These are phyloP conservation scores for Geosmithia flava DNA, from an alignment of 2,329 filamentous ascomycete genomes.

Conservation along the genomic window DNA sequence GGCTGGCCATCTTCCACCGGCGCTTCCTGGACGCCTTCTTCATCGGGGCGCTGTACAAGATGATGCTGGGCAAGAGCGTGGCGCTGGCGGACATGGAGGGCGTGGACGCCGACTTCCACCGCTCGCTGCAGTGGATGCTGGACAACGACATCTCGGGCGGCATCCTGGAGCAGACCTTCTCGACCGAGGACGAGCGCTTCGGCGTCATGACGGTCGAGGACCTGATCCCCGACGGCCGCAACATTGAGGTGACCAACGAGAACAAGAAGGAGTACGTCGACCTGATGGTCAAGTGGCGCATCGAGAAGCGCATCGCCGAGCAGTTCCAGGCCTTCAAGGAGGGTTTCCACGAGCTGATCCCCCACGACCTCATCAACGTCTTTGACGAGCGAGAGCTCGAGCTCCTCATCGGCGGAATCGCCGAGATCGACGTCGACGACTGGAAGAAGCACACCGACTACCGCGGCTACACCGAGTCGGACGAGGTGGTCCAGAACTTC, in stretches of 20 bases:
- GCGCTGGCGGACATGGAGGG: constrained; percentile 94
- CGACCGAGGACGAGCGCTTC: constrained; percentile 93
- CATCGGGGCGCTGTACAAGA: constrained; percentile 98
- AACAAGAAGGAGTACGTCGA: constrained; percentile 99
- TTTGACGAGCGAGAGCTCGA: constrained; percentile 98
- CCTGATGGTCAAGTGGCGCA: constrained; percentile 97
- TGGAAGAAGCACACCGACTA: constrained; percentile 99
- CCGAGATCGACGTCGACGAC: constrained; percentile 98
- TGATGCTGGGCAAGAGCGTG: constrained; percentile 92
- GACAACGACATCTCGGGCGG: constrained; percentile 92
- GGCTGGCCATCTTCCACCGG: constrained; percentile 93
- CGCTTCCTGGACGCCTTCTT: constrained; percentile 98
- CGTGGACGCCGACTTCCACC: constrained; percentile 95
- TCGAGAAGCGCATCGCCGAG: constrained; percentile 94
- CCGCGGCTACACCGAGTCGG: constrained; percentile 92
- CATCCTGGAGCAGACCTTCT: constrained; percentile 90
- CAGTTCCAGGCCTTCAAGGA: constrained; percentile 97
- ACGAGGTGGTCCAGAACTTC: constrained; percentile 96
- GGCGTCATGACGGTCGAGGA: constrained; percentile 91
- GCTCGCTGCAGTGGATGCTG: constrained; percentile 92
- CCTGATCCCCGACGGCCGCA: constrained; percentile 74
- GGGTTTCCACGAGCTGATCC: constrained; percentile 95
- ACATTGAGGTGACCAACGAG: constrained; percentile 95
- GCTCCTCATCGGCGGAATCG: constrained; percentile 92
- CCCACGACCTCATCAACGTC: constrained; percentile 90